A percentile compares a stretch with the other conserved stretches of the same genome.
Conservation (phyloP, 768 basidiomycete species). For the Suillus clintonianus region DNA sequence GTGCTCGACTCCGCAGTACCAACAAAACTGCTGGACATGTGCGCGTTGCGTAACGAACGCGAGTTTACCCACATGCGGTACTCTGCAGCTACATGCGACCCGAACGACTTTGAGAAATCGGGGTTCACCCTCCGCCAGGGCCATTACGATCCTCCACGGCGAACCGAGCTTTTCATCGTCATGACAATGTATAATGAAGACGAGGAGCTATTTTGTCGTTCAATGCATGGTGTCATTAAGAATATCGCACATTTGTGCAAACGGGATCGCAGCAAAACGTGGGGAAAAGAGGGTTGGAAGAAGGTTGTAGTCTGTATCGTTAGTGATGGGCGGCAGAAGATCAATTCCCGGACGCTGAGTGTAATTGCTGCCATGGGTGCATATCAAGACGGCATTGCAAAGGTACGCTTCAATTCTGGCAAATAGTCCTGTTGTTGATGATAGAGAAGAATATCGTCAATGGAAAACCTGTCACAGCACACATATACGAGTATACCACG, state of each 20-base stretch:
- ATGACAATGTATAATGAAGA: conserved; percentile 99
- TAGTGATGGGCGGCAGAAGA: conserved; percentile 82
- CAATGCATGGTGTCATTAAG: conserved; percentile 96
- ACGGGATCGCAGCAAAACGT: conserved; percentile 85
- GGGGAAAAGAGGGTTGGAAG: conserved; percentile 98
- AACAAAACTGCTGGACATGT: conserved; percentile 86
- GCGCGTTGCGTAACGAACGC: conserved; percentile 71
- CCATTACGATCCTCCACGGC: conserved; percentile 87
- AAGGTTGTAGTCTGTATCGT: conserved; percentile 95
- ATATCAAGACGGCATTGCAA: conserved; percentile 93
- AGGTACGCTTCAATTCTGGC: conserved; percentile 43
- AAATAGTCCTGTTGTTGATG: conserved; percentile 3
- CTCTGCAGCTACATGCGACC: conserved; percentile 93
- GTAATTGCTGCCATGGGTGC: conserved; percentile 92
- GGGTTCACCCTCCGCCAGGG: conserved; percentile 88
- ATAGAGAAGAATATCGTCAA: conserved; percentile 66
- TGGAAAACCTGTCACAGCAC: conserved; percentile 79
- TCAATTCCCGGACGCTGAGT: conserved; percentile 79
- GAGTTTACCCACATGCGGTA: conserved; percentile 98
- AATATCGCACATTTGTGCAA: conserved; percentile 89
- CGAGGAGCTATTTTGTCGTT: conserved; percentile 86
- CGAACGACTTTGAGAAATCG: conserved; percentile 82
- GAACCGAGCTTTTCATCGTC: conserved; percentile 94
- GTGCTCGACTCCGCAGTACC: conserved; percentile 91
- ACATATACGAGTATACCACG: conserved; percentile 93